A percentile compares a stretch with the other conserved stretches of the same genome.
These are phyloP conservation scores for Fusarium haematococcum DNA, from an alignment of 2,329 filamentous ascomycete genomes.

Conservation along the genomic window DNA sequence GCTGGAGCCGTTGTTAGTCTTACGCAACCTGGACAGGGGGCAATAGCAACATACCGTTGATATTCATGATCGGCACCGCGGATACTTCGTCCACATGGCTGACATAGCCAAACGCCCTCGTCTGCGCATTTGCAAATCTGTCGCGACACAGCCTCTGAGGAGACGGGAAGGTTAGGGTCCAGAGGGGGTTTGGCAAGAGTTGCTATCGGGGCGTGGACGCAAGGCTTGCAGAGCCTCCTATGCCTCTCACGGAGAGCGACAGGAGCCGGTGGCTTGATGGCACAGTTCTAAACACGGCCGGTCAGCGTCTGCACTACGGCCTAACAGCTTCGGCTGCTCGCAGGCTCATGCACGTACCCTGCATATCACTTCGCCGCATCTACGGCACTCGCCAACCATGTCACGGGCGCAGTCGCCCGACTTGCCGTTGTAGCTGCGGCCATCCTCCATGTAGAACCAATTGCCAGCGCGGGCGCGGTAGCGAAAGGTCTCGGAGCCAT, in stretches of 20 bases:
- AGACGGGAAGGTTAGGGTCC: constrained; percentile 59
- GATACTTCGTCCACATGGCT: constrained; percentile 82
- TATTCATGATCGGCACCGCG: constrained; percentile 70
- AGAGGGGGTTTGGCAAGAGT: constrained; percentile 61
- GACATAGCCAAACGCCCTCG: constrained; percentile 83
- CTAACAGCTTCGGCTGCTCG: constrained; percentile 2
- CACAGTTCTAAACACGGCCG: constrained; percentile 78
- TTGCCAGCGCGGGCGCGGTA: constrained; percentile 68
- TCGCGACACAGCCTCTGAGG: constrained; percentile 67
- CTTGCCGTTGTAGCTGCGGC: constrained; percentile 70
- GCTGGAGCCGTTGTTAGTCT: constrained; percentile 50
- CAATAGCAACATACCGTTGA: constrained; percentile 58
- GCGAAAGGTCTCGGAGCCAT: constrained; percentile 67
- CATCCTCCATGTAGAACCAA: constrained; percentile 71
- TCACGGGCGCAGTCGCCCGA: constrained; percentile 85
- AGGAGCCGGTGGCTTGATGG: constrained; percentile 81
- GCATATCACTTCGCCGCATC: constrained; percentile 82
- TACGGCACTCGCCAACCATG: constrained; percentile 84
- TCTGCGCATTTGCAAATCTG: constrained; percentile 65
- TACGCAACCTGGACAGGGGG: too few species aligned
- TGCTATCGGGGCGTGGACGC: constrained; percentile 77
- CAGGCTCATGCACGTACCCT: constrained; percentile 68
- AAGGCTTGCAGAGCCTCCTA: constrained; percentile 82
- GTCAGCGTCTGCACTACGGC: constrained; percentile 17
- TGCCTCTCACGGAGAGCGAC: constrained; percentile 78